Conservation (phyloP, 352 stramenopile genomes). For the Globisporangium middletonii region DNA sequence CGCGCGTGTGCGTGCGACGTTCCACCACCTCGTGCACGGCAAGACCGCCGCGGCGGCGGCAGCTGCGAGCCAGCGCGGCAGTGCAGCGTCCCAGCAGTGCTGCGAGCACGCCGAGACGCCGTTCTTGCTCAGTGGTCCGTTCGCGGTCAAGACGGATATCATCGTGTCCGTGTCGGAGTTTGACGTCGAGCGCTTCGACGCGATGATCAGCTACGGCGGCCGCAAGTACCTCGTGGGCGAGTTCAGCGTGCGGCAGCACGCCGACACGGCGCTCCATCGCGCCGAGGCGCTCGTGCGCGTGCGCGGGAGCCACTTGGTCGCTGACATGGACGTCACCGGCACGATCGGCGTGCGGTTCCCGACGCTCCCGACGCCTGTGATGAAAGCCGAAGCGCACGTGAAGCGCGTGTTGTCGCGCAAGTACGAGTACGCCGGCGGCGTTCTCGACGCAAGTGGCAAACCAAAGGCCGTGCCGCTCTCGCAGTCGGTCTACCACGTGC, state of each 20-base stretch:
- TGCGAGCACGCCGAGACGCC: slow-evolving; percentile 28
- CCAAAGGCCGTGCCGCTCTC: slow-evolving; percentile 34
- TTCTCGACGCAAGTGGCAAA: slow-evolving; percentile 24
- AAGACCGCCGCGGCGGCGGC: slow-evolving; percentile 6
- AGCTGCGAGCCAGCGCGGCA: not conserved
- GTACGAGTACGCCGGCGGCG: slow-evolving; percentile 39
- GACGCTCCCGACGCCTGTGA: slow-evolving; percentile 22
- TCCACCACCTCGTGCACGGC: slow-evolving; percentile 33
- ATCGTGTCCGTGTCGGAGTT: slow-evolving; percentile 28
- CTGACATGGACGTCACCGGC: slow-evolving; percentile 17
- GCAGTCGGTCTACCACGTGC: slow-evolving; percentile 32
- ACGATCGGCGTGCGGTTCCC: slow-evolving; percentile 30
- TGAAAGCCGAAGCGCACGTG: slow-evolving; percentile 38
- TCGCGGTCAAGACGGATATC: slow-evolving; percentile 41
- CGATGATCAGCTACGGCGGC: slow-evolving; percentile 34
- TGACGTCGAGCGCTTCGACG: slow-evolving; percentile 46
- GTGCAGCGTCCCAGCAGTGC: slow-evolving; percentile 12
- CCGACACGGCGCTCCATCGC: slow-evolving; percentile 33
- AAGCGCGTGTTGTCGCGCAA: slow-evolving; percentile 38
- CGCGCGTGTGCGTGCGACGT: slow-evolving; percentile 27
- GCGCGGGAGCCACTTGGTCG: slow-evolving; percentile 25
- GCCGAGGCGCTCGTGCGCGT: slow-evolving; percentile 26
- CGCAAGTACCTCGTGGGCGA: slow-evolving; percentile 46
- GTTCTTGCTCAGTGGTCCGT: slow-evolving; percentile 32
- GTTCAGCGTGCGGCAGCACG: slow-evolving; percentile 38